phyloP scores from a whole-genome alignment of 2,329 filamentous ascomycete species.

The Verticillium tricorpus region DNA sequence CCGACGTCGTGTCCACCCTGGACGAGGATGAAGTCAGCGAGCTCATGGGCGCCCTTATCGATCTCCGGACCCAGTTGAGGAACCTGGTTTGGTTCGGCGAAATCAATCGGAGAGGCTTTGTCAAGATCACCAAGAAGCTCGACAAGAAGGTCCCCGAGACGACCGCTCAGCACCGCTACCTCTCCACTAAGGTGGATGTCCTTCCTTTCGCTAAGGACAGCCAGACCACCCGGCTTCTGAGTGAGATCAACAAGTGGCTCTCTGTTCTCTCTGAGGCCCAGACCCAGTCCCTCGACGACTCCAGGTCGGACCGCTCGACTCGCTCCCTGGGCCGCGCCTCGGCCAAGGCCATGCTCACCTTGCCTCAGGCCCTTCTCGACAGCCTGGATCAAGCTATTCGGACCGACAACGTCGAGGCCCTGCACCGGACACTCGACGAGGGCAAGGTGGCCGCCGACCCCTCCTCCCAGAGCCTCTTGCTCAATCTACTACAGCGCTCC shows the following conservation, averaged over 20 bases:
- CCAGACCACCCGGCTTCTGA: slow-evolving; percentile 41
- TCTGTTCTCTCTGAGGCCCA: slow-evolving; percentile 76
- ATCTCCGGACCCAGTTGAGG: slow-evolving; percentile 79
- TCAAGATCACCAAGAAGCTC: slow-evolving; percentile 98
- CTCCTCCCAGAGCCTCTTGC: slow-evolving; percentile 61
- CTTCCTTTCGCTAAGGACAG: slow-evolving; percentile 78
- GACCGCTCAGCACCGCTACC: slow-evolving; percentile 76
- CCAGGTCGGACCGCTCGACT: slow-evolving; percentile 67
- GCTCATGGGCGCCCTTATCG: slow-evolving; percentile 81
- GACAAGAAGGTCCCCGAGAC: slow-evolving; percentile 86
- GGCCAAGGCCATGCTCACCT: slow-evolving; percentile 68
- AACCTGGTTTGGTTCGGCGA: slow-evolving; percentile 98
- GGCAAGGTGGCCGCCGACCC: slow-evolving; percentile 44
- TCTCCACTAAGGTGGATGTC: slow-evolving; percentile 86
- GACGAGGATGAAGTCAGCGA: slow-evolving; percentile 90
- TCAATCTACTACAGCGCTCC: slow-evolving; percentile 74
- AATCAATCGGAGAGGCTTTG: slow-evolving; percentile 89
- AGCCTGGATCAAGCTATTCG: slow-evolving; percentile 68
- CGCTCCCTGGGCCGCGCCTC: slow-evolving; percentile 74
- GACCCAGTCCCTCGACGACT: slow-evolving; percentile 59
- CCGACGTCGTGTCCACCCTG: slow-evolving; percentile 65
- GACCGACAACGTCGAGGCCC: slow-evolving; percentile 55
- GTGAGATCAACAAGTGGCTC: slow-evolving; percentile 85
- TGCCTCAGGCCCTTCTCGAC: slow-evolving; percentile 66
- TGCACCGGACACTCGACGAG: slow-evolving; percentile 55